Percentiles rank a stretch among this genome's conserved stretches.
phyloP scores from a whole-genome alignment of 2,329 filamentous ascomycete species.

The Metarhizium rileyi region DNA sequence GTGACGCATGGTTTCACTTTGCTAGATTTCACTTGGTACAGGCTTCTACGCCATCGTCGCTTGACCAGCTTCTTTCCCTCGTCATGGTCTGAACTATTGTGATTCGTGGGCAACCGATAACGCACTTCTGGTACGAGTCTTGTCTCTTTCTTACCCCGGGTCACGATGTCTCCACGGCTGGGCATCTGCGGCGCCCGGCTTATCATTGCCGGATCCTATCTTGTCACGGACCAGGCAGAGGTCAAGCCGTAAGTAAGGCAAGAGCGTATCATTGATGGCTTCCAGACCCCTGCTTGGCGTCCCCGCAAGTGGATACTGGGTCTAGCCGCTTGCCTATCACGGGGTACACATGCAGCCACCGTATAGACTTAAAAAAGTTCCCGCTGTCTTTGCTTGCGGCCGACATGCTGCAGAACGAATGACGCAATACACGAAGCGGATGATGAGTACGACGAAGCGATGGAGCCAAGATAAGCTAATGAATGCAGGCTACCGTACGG shows the following conservation, averaged over 20 bases:
- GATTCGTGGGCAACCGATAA: too few relatives aligned
- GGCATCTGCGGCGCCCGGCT: too few relatives aligned
- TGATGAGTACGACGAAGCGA: neutral
- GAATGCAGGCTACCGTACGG: neutral
- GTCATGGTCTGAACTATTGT: too few relatives aligned
- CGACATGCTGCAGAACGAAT: neutral
- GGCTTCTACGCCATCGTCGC: too few relatives aligned
- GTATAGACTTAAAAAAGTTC: neutral
- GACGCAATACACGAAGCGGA: neutral
- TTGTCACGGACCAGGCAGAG: neutral
- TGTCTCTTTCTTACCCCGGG: too few relatives aligned
- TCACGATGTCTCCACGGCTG: too few relatives aligned
- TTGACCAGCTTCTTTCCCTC: too few relatives aligned
- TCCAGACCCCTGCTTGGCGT: neutral
- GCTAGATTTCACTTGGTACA: neutral
- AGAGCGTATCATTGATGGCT: too few relatives aligned
- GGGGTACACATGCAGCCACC: neutral
- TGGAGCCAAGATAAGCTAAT: neutral
- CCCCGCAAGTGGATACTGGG: neutral
- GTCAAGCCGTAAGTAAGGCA: neutral
- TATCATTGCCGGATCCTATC: too few relatives aligned
- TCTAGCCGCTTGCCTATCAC: neutral
- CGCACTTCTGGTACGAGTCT: too few relatives aligned
- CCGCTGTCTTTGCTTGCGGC: neutral
- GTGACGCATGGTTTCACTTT: neutral